Evolutionary conservation across 2,329 filamentous ascomycete species (phyloP).

Genomic region (Aspergillus viridinutans): DNA sequence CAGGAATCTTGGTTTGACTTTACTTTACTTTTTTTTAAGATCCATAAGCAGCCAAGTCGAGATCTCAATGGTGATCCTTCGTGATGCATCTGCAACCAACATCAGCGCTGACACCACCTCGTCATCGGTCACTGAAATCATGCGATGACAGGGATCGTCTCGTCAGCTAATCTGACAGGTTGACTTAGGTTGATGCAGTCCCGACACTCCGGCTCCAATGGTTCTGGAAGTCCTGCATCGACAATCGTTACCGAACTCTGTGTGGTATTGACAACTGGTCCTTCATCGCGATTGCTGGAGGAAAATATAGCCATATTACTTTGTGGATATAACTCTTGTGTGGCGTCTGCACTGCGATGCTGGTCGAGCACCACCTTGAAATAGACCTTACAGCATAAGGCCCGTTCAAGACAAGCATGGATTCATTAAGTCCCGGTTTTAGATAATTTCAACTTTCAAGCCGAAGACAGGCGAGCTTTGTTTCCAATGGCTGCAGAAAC

Average conservation of each 20-base stretch:
- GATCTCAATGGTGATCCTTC: not conserved
- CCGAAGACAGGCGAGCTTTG: not conserved
- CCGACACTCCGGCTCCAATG: not conserved
- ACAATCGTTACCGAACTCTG: not conserved
- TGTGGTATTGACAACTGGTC: not conserved
- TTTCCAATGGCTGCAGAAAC: not conserved
- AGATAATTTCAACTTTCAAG: not conserved
- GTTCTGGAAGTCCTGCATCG: not conserved
- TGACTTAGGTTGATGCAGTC: not conserved
- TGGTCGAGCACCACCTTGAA: not conserved
- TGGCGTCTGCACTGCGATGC: not conserved
- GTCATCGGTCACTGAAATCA: not conserved
- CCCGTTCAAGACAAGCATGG: not conserved
- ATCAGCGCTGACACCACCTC: not conserved
- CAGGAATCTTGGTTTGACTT: not conserved
- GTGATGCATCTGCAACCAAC: not conserved
- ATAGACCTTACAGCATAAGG: too few relatives aligned
- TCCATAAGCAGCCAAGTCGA: not conserved
- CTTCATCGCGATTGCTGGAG: not conserved
- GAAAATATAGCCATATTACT: not conserved
- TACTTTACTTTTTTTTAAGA: not conserved
- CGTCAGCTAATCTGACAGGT: not conserved
- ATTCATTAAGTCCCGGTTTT: not conserved
- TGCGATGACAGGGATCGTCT: not conserved
- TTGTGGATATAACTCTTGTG: not conserved